Conservation (phyloP, 2,329 filamentous ascomycete species). For the Grosmannia penicillata region DNA sequence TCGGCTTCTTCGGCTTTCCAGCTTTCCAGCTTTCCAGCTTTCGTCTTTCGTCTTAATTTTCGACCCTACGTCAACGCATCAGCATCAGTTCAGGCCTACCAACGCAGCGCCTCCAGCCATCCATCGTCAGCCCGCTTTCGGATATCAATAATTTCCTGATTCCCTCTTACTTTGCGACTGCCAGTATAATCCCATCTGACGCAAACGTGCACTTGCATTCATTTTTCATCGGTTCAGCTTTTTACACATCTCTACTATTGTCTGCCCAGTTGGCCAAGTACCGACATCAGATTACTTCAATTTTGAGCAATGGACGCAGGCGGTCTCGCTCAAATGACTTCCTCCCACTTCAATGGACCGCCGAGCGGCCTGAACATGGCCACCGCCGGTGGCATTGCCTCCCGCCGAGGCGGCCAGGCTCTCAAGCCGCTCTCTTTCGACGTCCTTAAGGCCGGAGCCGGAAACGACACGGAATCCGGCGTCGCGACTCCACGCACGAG, state of each 20-base stretch:
- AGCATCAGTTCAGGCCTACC: no score
- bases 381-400: conserved; percentile 68
- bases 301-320: conserved; percentile 71
- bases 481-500: conserved; percentile 80
- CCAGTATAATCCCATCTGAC: no score
- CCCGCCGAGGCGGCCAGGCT: conserved; percentile 67
- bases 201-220: no score
- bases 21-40: no score
- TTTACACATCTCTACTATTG: neutral
- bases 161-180: no score
- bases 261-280: neutral
- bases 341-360: conserved; percentile 57
- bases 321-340: conserved; percentile 99
- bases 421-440: conserved; percentile 83
- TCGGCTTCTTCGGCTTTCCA: no score
- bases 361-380: conserved; percentile 60
- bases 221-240: no score
- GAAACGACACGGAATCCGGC: conserved; percentile 51
- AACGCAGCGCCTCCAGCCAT: no score
- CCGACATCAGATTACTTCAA: neutral
- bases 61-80: no score
- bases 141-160: no score
- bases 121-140: no score
- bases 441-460: conserved; percentile 52
- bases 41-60: no score